Base-by-base conservation (phyloP, 176 grass and related monocot genomes). In the Hyparrhenia diplandra region DNA sequence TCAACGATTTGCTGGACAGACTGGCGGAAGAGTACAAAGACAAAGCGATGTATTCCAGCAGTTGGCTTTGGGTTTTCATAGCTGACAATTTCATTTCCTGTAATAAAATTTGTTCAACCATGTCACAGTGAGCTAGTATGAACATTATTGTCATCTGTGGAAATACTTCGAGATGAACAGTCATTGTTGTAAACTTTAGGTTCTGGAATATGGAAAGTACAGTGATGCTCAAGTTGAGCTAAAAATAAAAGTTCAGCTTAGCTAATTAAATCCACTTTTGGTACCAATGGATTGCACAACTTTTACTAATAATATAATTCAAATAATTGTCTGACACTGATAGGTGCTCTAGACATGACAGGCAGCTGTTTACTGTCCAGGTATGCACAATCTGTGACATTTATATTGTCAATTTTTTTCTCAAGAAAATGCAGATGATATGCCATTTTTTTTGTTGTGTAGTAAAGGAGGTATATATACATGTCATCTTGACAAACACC, bases 21-120 rank as follows among this genome's bases (percentile, higher is more conserved):
- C 69, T 99, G 97, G n/a, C 93, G 79, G 84, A 99, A 99, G 76
- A 99, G 75, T 70, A 96, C 69, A 55, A 96, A 93, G n/a, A 91
- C 88, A 69, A 99, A 93, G 12, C 93, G 90, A 76, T 99, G 97
- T 79, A 99, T 99, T 52, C 97, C 97, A 51, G 89, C 97, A 73
- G 87, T 99, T 80, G 93, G 96, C 69, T 87, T 90, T 74, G 97
- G 97, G 88, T 85, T 93, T 84, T 99, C 97, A 31, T 99, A 99
- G 68, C 84, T 41, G 63, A 99, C 87, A 69, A 96, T 84, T 90
- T 93, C 97, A 67, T 90, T 99, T 83, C 93, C 97, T 99, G 87
- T 83, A 87, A 82, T 29, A 67, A 69, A 64, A 82, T 70, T 57
- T 23, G 70, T 59, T 29, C 65, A 83, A 78, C 73, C 21, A 82